Percentiles rank a stretch among this genome's conserved stretches.
These are phyloP conservation scores for Erigeron canadensis DNA, from an alignment of 129 eudicot species.

Conservation along the genomic window DNA sequence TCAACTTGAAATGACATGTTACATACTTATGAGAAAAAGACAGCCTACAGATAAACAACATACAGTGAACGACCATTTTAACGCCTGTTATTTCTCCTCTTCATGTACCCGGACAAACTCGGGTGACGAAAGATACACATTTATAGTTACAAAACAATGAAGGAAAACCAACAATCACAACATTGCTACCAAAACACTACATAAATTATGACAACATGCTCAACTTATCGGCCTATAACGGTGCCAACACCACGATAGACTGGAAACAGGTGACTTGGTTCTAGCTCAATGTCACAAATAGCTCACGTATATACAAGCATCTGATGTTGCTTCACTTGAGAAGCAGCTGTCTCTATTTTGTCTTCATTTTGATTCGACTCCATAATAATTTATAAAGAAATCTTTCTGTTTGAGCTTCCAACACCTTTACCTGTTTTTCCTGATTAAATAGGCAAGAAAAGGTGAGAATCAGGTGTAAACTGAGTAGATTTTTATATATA, in stretches of 20 bases:
- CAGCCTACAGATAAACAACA: conserved; percentile 4
- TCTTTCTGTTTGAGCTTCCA: conserved; percentile 48
- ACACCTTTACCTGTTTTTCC: conserved; percentile 52
- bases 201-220: conserved; percentile 19
- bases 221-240: conserved; percentile 2
- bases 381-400: conserved; percentile 34
- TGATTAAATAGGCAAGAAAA: conserved; percentile 26
- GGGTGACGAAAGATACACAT: conserved; percentile 17
- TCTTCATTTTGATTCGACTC: conserved; percentile 30
- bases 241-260: conserved; percentile 8
- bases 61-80: conserved; percentile 10
- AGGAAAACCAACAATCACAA: background rate
- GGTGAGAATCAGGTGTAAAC: background rate
- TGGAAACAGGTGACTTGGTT: conserved; percentile 1
- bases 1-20: background rate
- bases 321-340: background rate
- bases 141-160: conserved; percentile 29
- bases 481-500: too few relatives aligned
- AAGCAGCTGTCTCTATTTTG: conserved; percentile 27
- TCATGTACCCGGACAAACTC: background rate
- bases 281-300: conserved; percentile 12
- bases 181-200: conserved; percentile 12
- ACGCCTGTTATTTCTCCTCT: background rate
- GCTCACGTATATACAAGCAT: conserved; percentile 32
- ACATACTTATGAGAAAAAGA: conserved; percentile 3